Conservation (phyloP, 176 grass and related monocot genomes). For the Secale cereale region DNA sequence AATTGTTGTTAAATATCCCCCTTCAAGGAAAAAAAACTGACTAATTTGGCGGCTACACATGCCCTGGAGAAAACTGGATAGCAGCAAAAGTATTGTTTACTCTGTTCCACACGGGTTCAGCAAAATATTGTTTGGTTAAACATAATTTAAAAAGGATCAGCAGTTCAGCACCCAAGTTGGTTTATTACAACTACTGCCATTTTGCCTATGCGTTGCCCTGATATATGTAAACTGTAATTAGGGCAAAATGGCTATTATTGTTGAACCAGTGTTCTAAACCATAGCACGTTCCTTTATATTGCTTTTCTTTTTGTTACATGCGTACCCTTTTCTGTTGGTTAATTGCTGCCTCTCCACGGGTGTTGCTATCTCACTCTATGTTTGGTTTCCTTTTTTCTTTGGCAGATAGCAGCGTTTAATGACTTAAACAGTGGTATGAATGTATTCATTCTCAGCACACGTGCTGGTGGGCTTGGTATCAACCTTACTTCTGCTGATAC, state of each 20-base stretch:
- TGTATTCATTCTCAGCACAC: conserved; percentile 88
- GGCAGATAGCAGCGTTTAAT: conserved; percentile 89
- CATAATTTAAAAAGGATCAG: not conserved
- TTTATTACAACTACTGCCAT: too few relatives aligned
- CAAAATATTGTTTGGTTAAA: too few relatives aligned
- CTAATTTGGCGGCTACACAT: too few relatives aligned
- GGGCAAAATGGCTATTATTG: not conserved
- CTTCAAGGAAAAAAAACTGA: too few relatives aligned
- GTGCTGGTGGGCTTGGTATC: conserved; percentile 91
- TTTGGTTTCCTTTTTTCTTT: conserved; percentile 10
- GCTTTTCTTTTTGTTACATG: not conserved
- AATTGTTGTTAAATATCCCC: too few relatives aligned
- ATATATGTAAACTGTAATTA: not conserved
- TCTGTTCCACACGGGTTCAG: too few relatives aligned
- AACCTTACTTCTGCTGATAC: conserved; percentile 92
- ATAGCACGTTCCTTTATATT: not conserved
- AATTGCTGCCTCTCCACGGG: not conserved
- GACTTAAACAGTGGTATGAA: conserved; percentile 58
- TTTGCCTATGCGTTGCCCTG: too few relatives aligned
- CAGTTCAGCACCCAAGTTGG: too few relatives aligned
- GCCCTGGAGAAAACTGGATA: too few relatives aligned
- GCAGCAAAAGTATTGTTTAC: too few relatives aligned
- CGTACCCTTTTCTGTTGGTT: not conserved
- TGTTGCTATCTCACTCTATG: not conserved
- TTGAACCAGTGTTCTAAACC: not conserved